phyloP scores from a whole-genome alignment of 2,329 filamentous ascomycete species.

The Akanthomyces dipterigenus region DNA sequence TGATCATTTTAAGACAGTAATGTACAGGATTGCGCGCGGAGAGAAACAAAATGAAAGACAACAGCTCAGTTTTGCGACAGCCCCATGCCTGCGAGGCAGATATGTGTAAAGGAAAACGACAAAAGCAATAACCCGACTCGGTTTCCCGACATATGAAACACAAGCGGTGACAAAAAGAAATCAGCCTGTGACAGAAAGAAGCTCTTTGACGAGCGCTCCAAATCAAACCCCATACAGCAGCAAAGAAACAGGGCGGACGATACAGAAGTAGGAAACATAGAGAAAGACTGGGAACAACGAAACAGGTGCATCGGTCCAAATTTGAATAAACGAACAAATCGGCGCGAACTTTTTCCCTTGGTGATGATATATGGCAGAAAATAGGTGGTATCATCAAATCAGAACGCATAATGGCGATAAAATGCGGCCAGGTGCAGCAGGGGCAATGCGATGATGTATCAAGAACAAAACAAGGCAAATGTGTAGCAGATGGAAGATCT shows the following conservation, averaged over 20 bases:
- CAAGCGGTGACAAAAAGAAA: not conserved
- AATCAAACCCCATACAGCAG: not conserved
- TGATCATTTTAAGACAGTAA: slow-evolving; percentile 42
- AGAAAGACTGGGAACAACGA: not conserved
- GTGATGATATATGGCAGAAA: slow-evolving; percentile 18
- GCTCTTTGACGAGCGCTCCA: not conserved
- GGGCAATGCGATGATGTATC: slow-evolving; percentile 11
- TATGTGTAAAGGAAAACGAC: slow-evolving; percentile 1
- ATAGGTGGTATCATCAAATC: slow-evolving; percentile 14
- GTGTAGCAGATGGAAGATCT: slow-evolving; percentile 31
- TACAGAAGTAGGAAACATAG: not conserved
- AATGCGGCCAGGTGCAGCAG: slow-evolving; percentile 5
- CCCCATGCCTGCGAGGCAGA: slow-evolving; percentile 7
- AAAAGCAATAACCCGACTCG: slow-evolving; percentile 2
- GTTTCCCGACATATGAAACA: slow-evolving; percentile 6
- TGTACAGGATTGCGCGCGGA: slow-evolving; percentile 43
- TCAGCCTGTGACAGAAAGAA: slow-evolving; percentile 1
- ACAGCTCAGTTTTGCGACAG: slow-evolving; percentile 7
- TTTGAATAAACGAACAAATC: not conserved
- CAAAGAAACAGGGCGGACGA: not conserved
- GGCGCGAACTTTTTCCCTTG: slow-evolving; percentile 11
- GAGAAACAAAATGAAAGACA: not conserved
- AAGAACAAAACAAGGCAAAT: slow-evolving; percentile 19
- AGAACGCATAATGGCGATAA: slow-evolving; percentile 11
- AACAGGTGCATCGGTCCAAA: slow-evolving; percentile 18